Evolutionary conservation across 805 yeast species (phyloP).

Genomic region (Myxozyma sirexii): DNA sequence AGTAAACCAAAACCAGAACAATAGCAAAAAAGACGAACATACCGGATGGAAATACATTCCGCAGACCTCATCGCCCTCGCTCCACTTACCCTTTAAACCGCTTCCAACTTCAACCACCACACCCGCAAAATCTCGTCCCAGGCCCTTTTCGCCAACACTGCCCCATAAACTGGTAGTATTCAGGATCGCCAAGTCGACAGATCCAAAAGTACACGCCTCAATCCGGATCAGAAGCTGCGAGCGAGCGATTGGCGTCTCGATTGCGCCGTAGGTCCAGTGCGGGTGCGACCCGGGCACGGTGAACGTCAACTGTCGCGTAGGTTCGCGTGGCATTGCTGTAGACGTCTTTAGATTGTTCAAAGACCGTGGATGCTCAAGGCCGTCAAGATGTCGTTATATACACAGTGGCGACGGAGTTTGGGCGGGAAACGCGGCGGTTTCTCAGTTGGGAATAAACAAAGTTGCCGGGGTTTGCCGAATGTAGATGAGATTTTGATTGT

Average conservation of each 20-base stretch:
- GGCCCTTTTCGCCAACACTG: constrained; percentile 59
- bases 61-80: constrained; percentile 65
- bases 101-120: constrained; percentile 58
- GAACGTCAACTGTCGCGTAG: constrained; percentile 32
- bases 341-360: too few species aligned
- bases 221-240: constrained; percentile 61
- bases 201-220: constrained; percentile 61
- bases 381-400: too few species aligned
- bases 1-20: background rate
- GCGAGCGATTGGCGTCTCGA: constrained; percentile 53
- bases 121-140: constrained; percentile 75
- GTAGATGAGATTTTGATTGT: background rate
- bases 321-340: constrained; percentile 10
- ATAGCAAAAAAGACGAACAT: background rate
- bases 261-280: constrained; percentile 34
- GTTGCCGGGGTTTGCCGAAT: background rate
- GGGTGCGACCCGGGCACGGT: constrained; percentile 28
- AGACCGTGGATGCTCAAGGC: too few species aligned
- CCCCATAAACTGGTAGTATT: constrained; percentile 50
- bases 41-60: constrained; percentile 58
- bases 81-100: constrained; percentile 44
- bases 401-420: background rate
- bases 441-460: background rate
- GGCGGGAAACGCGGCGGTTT: background rate
- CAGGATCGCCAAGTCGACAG: constrained; percentile 64